Evolutionary conservation across 2,329 filamentous ascomycete genomes (phyloP), one percentile per base, ranked within the genome.

Genomic region (Talaromyces marneffei): DNA sequence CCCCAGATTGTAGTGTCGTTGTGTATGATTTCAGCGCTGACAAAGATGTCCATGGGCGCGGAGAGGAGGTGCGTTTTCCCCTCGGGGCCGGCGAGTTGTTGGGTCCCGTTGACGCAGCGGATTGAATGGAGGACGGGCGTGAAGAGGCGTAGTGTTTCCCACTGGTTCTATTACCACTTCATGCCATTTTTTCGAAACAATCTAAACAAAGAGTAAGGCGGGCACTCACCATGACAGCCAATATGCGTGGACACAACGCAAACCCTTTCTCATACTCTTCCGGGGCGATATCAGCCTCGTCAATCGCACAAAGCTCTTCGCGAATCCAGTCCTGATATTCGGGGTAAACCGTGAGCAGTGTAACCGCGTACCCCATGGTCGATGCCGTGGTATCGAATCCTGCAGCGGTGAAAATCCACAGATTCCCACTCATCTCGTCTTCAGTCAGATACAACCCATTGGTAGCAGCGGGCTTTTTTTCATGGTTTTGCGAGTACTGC

Each of bases 361-460:
- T 73, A n/a, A 83, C 65, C 2, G 79, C 77, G 63, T 79, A 85
- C 0, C 77, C 74, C 50, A 84, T 72, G 0, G 79, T 80, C 57
- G 80, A 81, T 2, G 80, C 79, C 0, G 80, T 82, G 0, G 78
- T 80, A 63, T 83, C 78, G 63, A 79, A 79, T 2, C 80, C 80
- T 4, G 79, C 79, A 2, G 71, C 69, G 8, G 72, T 80, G 65
- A 81, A 79, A 35, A 80, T 69, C 68, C 78, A 82, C 6, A 82
- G 66, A 62, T 81, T 81, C 2, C 78, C 75, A 35, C 70, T 70
- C 48, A 78, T 72, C 59, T 80, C 78, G 1, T 75, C 71, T 7
- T 77, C 71, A 1, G 70, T 69, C 9, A 79, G 64, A 1, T 64
- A 69, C 20, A 65, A 58, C 3, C 61, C 63, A 25, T 53, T 53